These are phyloP conservation scores for Arachnopeziza araneosa DNA, from an alignment of 2,329 filamentous ascomycete genomes.

Conservation along the genomic window DNA sequence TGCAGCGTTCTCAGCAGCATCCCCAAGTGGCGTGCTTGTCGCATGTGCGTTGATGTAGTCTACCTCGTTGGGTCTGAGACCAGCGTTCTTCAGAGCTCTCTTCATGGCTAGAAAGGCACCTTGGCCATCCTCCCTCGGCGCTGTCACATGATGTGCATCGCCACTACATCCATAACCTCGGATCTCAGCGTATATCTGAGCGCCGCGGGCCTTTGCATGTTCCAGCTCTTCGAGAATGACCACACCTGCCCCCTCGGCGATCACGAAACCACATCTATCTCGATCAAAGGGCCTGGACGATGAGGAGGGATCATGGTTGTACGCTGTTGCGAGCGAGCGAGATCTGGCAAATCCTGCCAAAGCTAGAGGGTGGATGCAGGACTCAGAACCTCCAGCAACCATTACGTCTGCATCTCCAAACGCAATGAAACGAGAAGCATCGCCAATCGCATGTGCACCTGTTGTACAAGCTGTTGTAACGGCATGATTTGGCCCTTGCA, in stretches of 20 bases:
- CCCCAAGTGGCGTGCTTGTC: conserved; percentile 79
- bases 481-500: conserved; percentile 87
- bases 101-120: conserved; percentile 84
- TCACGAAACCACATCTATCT: conserved; percentile 78
- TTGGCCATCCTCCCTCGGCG: conserved; percentile 73
- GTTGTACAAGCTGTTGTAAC: conserved; percentile 95
- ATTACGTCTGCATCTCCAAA: conserved; percentile 90
- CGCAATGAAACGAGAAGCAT: conserved; percentile 89
- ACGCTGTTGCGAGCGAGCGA: conserved; percentile 75
- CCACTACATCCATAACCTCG: conserved; percentile 85
- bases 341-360: conserved; percentile 88
- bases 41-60: conserved; percentile 97
- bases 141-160: conserved; percentile 91
- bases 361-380: conserved; percentile 90
- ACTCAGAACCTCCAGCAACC: conserved; percentile 91
- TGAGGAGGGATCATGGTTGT: conserved; percentile 63
- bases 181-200: conserved; percentile 82
- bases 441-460: conserved; percentile 88
- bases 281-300: conserved; percentile 86
- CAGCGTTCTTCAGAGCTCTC: conserved; percentile 68
- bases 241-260: conserved; percentile 86
- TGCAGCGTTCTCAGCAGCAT: conserved; percentile 80
- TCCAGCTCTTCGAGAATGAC: conserved; percentile 84
- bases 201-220: conserved; percentile 75
- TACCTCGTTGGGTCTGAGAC: conserved; percentile 61